Evolutionary conservation across 768 basidiomycete genomes (phyloP).

Genomic region (Boletus rufocinnamomeus): DNA sequence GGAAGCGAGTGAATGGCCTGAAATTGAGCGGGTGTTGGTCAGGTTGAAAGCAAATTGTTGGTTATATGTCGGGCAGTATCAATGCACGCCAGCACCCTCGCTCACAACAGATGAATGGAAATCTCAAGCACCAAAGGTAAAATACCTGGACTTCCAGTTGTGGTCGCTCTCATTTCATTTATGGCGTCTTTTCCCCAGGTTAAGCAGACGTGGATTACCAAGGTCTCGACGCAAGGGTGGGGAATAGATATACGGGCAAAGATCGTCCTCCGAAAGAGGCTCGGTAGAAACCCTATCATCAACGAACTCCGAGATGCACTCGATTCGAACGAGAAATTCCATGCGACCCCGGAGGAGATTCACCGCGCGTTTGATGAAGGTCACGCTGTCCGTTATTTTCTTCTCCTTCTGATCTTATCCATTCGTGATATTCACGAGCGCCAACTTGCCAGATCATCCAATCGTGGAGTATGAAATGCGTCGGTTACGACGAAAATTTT

Average conservation of each 20-base stretch:
- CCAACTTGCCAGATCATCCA: slow-evolving; percentile 13
- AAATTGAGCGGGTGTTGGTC: slow-evolving; percentile 10
- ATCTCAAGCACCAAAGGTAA: slow-evolving; percentile 20
- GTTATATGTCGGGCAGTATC: slow-evolving; percentile 25
- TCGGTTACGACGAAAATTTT: slow-evolving; percentile 27
- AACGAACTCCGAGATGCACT: slow-evolving; percentile 5
- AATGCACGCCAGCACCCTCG: slow-evolving; percentile 7
- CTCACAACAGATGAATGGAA: slow-evolving; percentile 21
- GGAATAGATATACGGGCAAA: slow-evolving; percentile 15
- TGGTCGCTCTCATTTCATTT: too few relatives aligned
- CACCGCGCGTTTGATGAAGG: slow-evolving; percentile 21
- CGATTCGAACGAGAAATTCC: slow-evolving; percentile 14
- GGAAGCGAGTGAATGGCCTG: slow-evolving; percentile 1
- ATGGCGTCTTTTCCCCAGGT: slow-evolving; percentile 8
- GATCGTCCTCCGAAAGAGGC: slow-evolving; percentile 19
- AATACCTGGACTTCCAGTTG: background rate
- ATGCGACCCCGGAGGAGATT: slow-evolving; percentile 14
- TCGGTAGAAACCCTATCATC: slow-evolving; percentile 15
- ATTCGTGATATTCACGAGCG: background rate
- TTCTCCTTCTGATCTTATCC: background rate
- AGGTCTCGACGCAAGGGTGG: slow-evolving; percentile 17
- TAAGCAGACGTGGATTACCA: slow-evolving; percentile 23
- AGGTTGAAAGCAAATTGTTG: slow-evolving; percentile 16
- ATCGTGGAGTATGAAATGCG: slow-evolving; percentile 20
- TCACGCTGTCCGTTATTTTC: slow-evolving; percentile 5